Conservation (phyloP, 495 filamentous ascomycete species). For the Rhizodiscina lignyota region DNA sequence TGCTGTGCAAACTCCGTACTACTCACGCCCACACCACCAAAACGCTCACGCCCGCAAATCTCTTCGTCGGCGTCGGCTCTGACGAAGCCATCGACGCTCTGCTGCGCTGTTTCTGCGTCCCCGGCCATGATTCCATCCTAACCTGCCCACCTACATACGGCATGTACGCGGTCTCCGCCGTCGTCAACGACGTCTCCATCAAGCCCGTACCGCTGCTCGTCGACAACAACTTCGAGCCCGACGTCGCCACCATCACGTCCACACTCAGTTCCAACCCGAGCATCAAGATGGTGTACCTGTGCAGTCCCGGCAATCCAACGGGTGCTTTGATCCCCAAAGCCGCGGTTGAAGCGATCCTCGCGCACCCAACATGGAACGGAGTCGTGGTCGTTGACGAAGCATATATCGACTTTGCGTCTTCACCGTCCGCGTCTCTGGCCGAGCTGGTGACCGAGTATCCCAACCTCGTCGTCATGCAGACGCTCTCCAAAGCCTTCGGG, state of each 20-base stretch:
- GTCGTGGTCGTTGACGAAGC: slow-evolving; percentile 89
- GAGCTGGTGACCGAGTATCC: slow-evolving; percentile 86
- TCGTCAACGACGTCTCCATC: slow-evolving; percentile 78
- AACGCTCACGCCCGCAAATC: slow-evolving; percentile 58
- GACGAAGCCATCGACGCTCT: slow-evolving; percentile 95
- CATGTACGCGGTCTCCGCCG: slow-evolving; percentile 90
- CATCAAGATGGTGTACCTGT: slow-evolving; percentile 83
- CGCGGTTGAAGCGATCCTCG: slow-evolving; percentile 57
- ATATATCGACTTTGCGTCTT: slow-evolving; percentile 84
- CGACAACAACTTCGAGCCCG: slow-evolving; percentile 45
- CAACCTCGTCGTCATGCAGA: slow-evolving; percentile 98
- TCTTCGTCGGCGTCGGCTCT: slow-evolving; percentile 89
- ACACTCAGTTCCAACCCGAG: slow-evolving; percentile 41
- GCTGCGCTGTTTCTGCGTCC: slow-evolving; percentile 78
- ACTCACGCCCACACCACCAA: slow-evolving; percentile 63
- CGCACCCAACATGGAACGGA: slow-evolving; percentile 90
- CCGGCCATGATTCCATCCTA: slow-evolving; percentile 75
- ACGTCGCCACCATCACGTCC: slow-evolving; percentile 49
- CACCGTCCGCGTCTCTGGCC: slow-evolving; percentile 57
- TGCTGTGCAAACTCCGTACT: slow-evolving; percentile 77
- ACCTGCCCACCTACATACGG: slow-evolving; percentile 95
- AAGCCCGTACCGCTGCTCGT: slow-evolving; percentile 67
- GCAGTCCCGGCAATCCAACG: slow-evolving; percentile 90
- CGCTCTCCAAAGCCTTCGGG: slow-evolving; percentile 88
- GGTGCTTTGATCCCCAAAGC: slow-evolving; percentile 57